Evolutionary conservation across 352 stramenopile genomes (phyloP), one percentile per base, ranked within the genome.

Genomic region (Phytopythium kandeliae): DNA sequence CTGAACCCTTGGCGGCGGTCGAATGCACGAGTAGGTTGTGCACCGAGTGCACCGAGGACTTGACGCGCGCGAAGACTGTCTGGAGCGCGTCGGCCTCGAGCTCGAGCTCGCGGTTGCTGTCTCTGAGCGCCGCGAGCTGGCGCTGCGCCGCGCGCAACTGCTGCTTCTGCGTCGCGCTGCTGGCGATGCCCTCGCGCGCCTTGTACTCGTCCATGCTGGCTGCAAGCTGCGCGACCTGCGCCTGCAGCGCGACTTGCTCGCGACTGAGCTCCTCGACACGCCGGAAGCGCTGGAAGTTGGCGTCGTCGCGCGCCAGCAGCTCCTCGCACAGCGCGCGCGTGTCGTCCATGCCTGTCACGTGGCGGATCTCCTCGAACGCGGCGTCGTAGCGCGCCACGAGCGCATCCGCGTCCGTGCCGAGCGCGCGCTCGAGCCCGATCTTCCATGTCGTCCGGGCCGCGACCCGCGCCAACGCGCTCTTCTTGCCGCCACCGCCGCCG

Each of bases 251-350:
- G n/a, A 52, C 46, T 44, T 87, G 70, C 37, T 91, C 80, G 9
- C 68, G 65, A 38, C 84, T 72, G 9, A 91, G 50, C 38, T 78
- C 74, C 43, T 91, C 80, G 12, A 87, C 78, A 31, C 72, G 76
- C 55, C 86, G 83, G 55, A 91, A 91, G 22, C 74, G 78, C 60
- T 89, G 82, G 44, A 91, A 91, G 47, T 91, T 91, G 37, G 75
- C 74, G 45, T 85, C 80, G 50, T 91, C 80, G 16, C 79, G 81
- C 40, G 51, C 44, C 13, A 80, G 47, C 43, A 91, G 71, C 26
- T 78, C 76, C 3, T 67, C 50, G 15, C 76, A 67, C 25, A 91
- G 62, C 47, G 67, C 64, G 0, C 65, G 58, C 13, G 78, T 69
- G 42, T 89, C 75, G n/a, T 59, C 54, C 3, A 83, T 65, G 2